Evolutionary conservation across 306 rosid genomes (phyloP), one percentile per base, ranked within the genome.

Genomic region (Macrotyloma uniflorum): DNA sequence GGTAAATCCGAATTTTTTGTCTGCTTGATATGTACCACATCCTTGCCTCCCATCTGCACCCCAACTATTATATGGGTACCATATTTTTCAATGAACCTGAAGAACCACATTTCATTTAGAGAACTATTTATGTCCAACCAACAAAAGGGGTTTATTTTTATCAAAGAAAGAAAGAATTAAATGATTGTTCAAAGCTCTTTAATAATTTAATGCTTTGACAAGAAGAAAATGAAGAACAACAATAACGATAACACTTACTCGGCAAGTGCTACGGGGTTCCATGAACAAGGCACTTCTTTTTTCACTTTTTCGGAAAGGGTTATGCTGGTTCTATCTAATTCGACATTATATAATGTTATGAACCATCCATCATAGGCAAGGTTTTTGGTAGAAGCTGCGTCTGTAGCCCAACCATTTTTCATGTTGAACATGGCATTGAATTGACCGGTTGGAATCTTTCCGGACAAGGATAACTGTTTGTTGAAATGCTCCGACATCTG

Each of bases 31-130:
- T 87, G 93, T 81, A 92, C 69, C 18, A 88, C 92, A 79, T 95
- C 98, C 75, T 92, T 92, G 15, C 98, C 98, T 70, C 98, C 98
- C 98, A 95, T 92, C 88, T 88, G 89, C 82, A 89, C 96, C 45
- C 98, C 98, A 73, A 91, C 96, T 85, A 95, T 83, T 53, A 92
- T 59, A 78, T 92, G 98, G 20, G 98, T 95, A 10, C 98, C 98
- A 73, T 92, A 92, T 33, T 92, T 92, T 28, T 90, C 92, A 76
- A 95, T 91, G 83, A 95, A 95, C 90, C 98, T 95, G 93, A 77
- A 84, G 76, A 84, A 23, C 20, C 79, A 82, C 30, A 65, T 47
- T 81, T 74, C 6, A 62, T 77, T n/a, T n/a, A n/a, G n/a, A n/a
- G n/a, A n/a, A n/a, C n/a, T n/a, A n/a, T n/a, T n/a, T n/a, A n/a